phyloP scores from a whole-genome alignment of 1,139 yeast genomes.

The Pichia sp. region DNA sequence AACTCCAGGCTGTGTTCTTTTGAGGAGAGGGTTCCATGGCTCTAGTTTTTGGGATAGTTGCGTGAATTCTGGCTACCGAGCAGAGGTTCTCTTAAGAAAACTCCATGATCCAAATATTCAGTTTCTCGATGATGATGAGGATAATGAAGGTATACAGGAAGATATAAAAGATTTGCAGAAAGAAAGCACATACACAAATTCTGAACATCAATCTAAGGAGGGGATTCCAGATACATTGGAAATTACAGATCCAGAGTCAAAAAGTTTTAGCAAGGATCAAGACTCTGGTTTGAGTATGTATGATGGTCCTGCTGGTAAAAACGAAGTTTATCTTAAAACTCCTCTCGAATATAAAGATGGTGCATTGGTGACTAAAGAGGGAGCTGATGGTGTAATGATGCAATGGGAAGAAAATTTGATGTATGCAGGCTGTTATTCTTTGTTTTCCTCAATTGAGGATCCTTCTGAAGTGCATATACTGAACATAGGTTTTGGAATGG shows the following conservation, averaged over 20 bases:
- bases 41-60: constrained; percentile 34
- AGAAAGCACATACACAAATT: constrained; percentile 17
- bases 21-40: constrained; percentile 42
- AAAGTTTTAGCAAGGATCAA: no score
- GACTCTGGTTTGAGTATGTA: constrained; percentile 7
- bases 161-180: constrained; percentile 11
- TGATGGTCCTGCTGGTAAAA: constrained; percentile 57
- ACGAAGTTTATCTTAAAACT: constrained; percentile 56
- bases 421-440: constrained; percentile 68
- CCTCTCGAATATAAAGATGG: constrained; percentile 63
- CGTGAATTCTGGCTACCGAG: constrained; percentile 85
- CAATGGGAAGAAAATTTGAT: constrained; percentile 86
- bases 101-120: constrained; percentile 55
- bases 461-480: constrained; percentile 48
- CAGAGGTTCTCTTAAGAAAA: constrained; percentile 73
- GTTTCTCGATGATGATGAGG: constrained; percentile 33
- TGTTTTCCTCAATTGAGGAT: constrained; percentile 39
- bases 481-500: constrained; percentile 96
- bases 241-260: constrained; percentile 15
- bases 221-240: no score
- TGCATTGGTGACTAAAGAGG: constrained; percentile 63
- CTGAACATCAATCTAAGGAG: no score
- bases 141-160: constrained; percentile 22
- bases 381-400: constrained; percentile 95
- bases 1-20: constrained; percentile 70